These are phyloP conservation scores for Akebia trifoliata DNA, from an alignment of 164 flowering plant species.

Conservation along the genomic window DNA sequence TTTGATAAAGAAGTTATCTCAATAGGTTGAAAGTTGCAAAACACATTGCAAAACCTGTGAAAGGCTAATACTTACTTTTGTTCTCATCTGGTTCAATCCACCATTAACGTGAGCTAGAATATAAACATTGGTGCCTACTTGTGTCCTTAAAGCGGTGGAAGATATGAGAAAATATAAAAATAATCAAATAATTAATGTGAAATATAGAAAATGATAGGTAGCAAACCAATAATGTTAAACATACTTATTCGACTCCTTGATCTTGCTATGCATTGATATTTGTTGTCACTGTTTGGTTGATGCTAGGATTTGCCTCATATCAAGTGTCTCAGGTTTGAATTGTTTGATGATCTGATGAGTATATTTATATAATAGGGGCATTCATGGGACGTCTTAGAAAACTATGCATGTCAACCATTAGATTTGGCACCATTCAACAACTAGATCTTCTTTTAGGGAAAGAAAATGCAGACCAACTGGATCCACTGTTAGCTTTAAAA, in stretches of 20 bases:
- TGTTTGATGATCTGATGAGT: no score
- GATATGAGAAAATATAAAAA: neutral
- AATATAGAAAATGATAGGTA: neutral
- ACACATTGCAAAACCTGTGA: neutral
- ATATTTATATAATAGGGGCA: no score
- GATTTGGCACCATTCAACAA: no score
- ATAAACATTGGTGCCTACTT: slow-evolving; percentile 53
- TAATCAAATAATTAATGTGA: neutral
- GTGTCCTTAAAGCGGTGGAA: slow-evolving; percentile 23
- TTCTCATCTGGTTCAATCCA: slow-evolving; percentile 96
- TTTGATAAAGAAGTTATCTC: neutral
- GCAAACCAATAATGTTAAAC: slow-evolving; percentile 9
- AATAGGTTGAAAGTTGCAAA: no score
- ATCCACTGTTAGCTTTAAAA: no score
- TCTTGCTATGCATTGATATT: slow-evolving; percentile 47
- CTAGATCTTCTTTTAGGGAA: no score
- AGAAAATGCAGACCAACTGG: no score
- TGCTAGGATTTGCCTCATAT: no score
- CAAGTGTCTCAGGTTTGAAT: no score
- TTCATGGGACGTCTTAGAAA: no score
- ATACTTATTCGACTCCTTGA: slow-evolving; percentile 46
- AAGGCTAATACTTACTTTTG: slow-evolving; percentile 51
- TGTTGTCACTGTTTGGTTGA: slow-evolving; percentile 60
- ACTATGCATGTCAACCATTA: no score
- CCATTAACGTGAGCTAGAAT: slow-evolving; percentile 86